Evolutionary conservation across 108 stramenopile genomes (phyloP).

Genomic region (Nannochloropsis oceanica): DNA sequence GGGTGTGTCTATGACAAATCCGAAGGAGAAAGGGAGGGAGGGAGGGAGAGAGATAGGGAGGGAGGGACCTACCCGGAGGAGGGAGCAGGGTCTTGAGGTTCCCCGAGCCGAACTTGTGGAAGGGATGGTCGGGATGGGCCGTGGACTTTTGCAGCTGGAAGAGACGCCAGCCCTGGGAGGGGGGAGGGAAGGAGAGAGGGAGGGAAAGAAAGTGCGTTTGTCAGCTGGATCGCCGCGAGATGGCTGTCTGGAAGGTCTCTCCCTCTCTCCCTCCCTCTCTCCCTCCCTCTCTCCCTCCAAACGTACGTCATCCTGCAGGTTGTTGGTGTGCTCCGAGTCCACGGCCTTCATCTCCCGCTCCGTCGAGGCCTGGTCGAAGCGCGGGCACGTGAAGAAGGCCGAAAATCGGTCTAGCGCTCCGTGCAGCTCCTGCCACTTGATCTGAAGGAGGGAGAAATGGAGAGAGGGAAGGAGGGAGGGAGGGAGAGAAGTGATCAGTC

Average conservation of each 20-base stretch:
- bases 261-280: neutral
- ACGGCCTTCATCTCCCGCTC: slow-evolving; percentile 82
- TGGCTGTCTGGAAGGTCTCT: neutral
- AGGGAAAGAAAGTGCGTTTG: neutral
- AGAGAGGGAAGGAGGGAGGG: neutral
- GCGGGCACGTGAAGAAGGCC: slow-evolving; percentile 70
- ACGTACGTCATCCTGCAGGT: slow-evolving; percentile 58
- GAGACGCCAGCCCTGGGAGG: neutral
- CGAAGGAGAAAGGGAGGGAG: neutral
- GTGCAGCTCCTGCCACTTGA: slow-evolving; percentile 34
- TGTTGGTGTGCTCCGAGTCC: slow-evolving; percentile 81
- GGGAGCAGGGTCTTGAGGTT: slow-evolving; percentile 43
- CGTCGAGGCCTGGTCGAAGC: slow-evolving; percentile 63
- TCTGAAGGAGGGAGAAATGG: neutral
- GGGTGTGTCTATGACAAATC: neutral
- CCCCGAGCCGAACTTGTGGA: slow-evolving; percentile 80
- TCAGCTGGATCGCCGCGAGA: neutral
- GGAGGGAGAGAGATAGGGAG: neutral
- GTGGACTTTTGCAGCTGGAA: slow-evolving; percentile 69
- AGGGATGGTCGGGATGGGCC: slow-evolving; percentile 67
- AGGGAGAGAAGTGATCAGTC: neutral
- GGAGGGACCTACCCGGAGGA: neutral
- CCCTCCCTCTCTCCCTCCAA: neutral
- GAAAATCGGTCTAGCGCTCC: slow-evolving; percentile 69
- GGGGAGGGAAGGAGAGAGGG: neutral